Base-by-base conservation (phyloP, 1,139 yeast species). In the Yamadazyma taylorii region DNA sequence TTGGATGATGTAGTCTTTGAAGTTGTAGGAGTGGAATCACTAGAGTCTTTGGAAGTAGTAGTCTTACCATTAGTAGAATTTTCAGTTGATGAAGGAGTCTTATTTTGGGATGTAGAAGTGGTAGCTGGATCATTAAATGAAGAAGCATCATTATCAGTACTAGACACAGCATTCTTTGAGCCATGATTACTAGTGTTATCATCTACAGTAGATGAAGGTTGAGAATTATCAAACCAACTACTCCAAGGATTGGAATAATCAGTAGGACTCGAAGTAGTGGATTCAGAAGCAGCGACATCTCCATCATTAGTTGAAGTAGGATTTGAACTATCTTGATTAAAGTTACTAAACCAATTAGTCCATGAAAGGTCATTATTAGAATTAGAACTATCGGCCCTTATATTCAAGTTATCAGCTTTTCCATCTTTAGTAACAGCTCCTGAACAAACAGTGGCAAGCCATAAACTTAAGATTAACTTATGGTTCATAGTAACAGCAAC, bases 201-300 rank as follows among this genome's bases (percentile, higher is more conserved):
- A 7, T 24, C n/a, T 5, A 13, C 7, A 24, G 26, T 24, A 13
- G 26, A 24, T 5, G 30, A 27, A 6, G 30, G 30, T 27, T 27
- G 30, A 27, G 21, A n/a, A 11, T 6, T 11, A 25, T 16, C 10
- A 14, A 14, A 27, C 6, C 14, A 12, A 10, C 21, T 17, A 27
- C 21, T 16, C 30, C 19, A 27, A 5, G 16, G 7, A 16, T 19
- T n/a, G 30, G 12, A 24, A 32, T 15, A 30, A 8, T 30, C 15
- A 36, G 33, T 24, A n/a, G n/a, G n/a, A n/a, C n/a, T n/a, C n/a
- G 36, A 17, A 28, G 33, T 26, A 8, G 35, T 26, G 19, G 25
- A 16, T 17, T 27, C 31, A 11, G 35, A 21, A 8, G 14, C 34
- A 31, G 17, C 28, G 24, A 24, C 19, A 24, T n/a, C n/a, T n/a